These are phyloP conservation scores for Blastobotrys raffinosifermentans DNA, from an alignment of 1,139 yeast species.

Conservation along the genomic window DNA sequence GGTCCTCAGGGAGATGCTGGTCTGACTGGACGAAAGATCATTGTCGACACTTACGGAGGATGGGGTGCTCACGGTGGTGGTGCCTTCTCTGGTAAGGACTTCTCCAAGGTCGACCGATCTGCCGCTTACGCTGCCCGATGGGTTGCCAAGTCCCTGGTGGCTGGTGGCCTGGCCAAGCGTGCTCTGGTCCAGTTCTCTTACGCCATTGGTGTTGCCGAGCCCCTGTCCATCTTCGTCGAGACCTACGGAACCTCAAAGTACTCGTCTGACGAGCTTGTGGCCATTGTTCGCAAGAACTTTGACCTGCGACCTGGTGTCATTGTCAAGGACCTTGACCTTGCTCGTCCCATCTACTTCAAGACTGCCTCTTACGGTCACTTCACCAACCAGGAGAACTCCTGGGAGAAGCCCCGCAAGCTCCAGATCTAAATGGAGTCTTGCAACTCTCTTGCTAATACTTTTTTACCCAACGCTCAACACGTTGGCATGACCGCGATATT, in stretches of 20 bases:
- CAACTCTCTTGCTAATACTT: slow-evolving; percentile 3
- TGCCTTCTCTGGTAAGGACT: slow-evolving; percentile 99
- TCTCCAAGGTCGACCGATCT: slow-evolving; percentile 99
- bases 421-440: slow-evolving; percentile 44
- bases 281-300: slow-evolving; percentile 85
- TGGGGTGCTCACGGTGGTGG: slow-evolving; percentile 99
- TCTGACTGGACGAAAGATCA: slow-evolving; percentile 98
- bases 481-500: too few species aligned
- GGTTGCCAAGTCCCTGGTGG: slow-evolving; percentile 97
- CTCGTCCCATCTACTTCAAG: slow-evolving; percentile 98
- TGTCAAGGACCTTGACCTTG: slow-evolving; percentile 93
- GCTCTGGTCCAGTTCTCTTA: slow-evolving; percentile 97
- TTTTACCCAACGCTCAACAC: slow-evolving; percentile 26
- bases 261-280: slow-evolving; percentile 84
- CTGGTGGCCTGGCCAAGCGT: slow-evolving; percentile 94
- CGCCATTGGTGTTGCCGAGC: slow-evolving; percentile 99
- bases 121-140: slow-evolving; percentile 99
- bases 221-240: slow-evolving; percentile 94
- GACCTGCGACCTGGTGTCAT: slow-evolving; percentile 99
- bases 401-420: slow-evolving; percentile 97
- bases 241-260: slow-evolving; percentile 95
- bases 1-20: slow-evolving; percentile 99
- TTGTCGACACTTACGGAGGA: slow-evolving; percentile 99
- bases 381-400: slow-evolving; percentile 96
- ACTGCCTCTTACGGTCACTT: slow-evolving; percentile 99